A percentile compares a stretch with the other conserved stretches of the same genome.
These are phyloP conservation scores for Paramecium biaurelia DNA, from an alignment of 73 alveolate genomes.

Conservation along the genomic window DNA sequence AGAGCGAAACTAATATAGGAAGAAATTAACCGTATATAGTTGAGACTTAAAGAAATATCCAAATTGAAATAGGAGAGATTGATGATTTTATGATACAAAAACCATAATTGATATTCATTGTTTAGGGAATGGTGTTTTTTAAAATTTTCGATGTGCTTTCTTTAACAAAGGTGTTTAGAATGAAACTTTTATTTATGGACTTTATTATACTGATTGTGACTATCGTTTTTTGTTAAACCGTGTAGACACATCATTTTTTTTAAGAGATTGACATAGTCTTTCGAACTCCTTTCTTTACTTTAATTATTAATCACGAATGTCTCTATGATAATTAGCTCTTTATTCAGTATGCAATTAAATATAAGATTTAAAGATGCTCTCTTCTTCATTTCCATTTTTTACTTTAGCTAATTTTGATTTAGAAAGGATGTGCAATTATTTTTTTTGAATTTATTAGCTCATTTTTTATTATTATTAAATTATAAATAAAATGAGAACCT, in stretches of 20 bases:
- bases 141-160: not conserved
- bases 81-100: not conserved
- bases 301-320: not conserved
- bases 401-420: not conserved
- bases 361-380: not conserved
- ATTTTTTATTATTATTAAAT: not conserved
- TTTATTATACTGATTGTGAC: not conserved
- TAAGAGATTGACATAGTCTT: not conserved
- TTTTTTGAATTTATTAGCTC: not conserved
- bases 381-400: not conserved
- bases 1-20: not conserved
- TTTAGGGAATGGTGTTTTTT: constrained; percentile 14
- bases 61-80: not conserved
- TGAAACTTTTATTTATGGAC: not conserved
- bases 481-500: not conserved
- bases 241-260: not conserved
- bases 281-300: not conserved
- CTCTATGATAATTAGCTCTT: not conserved
- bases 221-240: not conserved
- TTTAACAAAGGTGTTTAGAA: not conserved
- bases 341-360: not conserved
- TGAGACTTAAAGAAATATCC: not conserved
- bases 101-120: not conserved
- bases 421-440: not conserved
- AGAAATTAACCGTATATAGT: not conserved